Percentiles rank a stretch among this genome's conserved stretches.
These are phyloP conservation scores for Spathaspora passalidarum DNA, from an alignment of 805 yeast species.

Conservation along the genomic window DNA sequence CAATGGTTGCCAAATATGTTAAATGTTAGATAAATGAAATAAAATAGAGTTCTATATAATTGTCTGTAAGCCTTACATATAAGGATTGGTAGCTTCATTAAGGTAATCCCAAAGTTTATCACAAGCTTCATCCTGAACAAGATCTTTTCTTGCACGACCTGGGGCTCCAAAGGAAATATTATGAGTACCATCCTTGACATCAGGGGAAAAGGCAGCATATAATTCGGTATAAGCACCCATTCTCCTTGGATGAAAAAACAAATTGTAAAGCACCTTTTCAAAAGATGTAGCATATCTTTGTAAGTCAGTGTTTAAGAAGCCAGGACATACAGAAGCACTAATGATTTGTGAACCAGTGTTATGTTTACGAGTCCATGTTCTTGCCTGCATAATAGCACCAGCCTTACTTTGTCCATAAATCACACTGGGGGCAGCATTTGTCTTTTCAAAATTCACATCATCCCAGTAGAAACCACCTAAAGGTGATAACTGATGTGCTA, in stretches of 20 bases:
- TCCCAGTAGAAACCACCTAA: constrained; percentile 32
- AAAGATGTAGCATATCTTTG: constrained; percentile 15
- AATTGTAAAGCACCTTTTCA: constrained; percentile 2
- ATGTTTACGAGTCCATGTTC: constrained; percentile 30
- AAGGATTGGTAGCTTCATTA: constrained; percentile 3
- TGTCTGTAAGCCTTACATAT: too few relatives aligned
- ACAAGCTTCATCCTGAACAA: not conserved
- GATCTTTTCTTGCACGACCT: constrained; percentile 1
- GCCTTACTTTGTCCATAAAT: constrained; percentile 46
- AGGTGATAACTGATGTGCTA: constrained; percentile 27
- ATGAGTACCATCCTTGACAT: constrained; percentile 30
- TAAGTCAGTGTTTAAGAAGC: constrained; percentile 32
- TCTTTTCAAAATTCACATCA: constrained; percentile 23
- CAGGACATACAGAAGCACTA: constrained; percentile 40
- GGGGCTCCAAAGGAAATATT: constrained; percentile 33
- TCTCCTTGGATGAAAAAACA: constrained; percentile 17
- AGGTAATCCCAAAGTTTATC: constrained; percentile 4
- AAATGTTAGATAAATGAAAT: too few relatives aligned
- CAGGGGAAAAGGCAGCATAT: constrained; percentile 40
- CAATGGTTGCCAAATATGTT: too few relatives aligned
- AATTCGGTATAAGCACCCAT: constrained; percentile 45
- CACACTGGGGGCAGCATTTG: constrained; percentile 5
- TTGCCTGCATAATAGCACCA: constrained; percentile 31
- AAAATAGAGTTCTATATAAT: too few relatives aligned
- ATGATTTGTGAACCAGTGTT: constrained; percentile 22